phyloP scores from a whole-genome alignment of 2,329 filamentous ascomycete species.

The Thielaviopsis musarum region DNA sequence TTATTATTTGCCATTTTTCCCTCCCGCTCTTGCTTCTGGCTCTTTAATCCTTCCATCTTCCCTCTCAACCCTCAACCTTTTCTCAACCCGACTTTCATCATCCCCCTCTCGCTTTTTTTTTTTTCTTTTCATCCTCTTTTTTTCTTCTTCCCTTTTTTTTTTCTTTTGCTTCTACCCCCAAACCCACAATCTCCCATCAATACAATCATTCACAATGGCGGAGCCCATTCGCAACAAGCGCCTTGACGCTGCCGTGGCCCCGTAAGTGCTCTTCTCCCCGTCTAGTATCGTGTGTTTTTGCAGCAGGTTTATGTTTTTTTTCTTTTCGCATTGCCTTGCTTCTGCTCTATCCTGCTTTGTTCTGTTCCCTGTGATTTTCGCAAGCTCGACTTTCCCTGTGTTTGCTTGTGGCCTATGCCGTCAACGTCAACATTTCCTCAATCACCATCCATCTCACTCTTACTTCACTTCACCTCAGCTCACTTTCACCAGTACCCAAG shows the following conservation, averaged over 20 bases:
- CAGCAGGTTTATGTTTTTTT: neutral
- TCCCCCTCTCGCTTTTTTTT: conserved; percentile 19
- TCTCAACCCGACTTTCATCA: conserved; percentile 10
- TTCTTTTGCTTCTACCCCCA: conserved; percentile 2
- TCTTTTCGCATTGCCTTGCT: neutral
- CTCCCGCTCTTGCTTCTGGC: neutral
- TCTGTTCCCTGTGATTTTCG: neutral
- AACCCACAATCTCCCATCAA: conserved; percentile 15
- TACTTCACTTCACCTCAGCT: neutral
- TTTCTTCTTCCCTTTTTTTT: conserved; percentile 18
- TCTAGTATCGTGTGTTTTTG: conserved; percentile 12
- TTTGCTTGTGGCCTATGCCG: neutral
- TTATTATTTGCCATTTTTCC: neutral
- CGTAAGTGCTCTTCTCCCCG: conserved; percentile 31
- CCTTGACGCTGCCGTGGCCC: conserved; percentile 36
- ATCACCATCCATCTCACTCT: neutral
- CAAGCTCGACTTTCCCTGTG: neutral
- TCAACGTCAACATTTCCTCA: neutral
- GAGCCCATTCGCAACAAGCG: conserved; percentile 49
- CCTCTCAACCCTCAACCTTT: conserved; percentile 8
- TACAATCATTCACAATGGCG: conserved; percentile 29
- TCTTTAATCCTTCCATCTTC: conserved; percentile 5
- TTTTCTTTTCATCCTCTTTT: conserved; percentile 16
- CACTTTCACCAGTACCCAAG: neutral
- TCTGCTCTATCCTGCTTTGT: neutral